These are phyloP conservation scores for Syzygium jambos DNA, from an alignment of 345 rosid genomes.

Conservation along the genomic window DNA sequence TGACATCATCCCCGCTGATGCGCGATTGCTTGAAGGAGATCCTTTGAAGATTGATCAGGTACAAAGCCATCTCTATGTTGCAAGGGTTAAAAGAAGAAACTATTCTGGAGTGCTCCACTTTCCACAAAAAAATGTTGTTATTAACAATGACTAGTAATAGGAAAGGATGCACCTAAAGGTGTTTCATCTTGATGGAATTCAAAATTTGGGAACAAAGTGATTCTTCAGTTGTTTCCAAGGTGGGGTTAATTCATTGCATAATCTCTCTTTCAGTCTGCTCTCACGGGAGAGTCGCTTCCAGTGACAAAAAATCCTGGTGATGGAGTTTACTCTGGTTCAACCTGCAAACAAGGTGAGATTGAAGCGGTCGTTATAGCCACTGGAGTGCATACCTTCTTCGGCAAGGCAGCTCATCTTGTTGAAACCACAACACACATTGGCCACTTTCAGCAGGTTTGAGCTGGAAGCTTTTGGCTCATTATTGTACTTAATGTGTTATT, in stretches of 20 bases:
- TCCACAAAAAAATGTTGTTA: neutral
- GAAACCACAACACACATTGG: conserved; percentile 78
- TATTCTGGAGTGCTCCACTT: neutral
- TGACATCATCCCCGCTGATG: conserved; percentile 54
- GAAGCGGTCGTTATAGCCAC: conserved; percentile 92
- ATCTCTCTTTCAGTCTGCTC: conserved; percentile 55
- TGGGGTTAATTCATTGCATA: neutral
- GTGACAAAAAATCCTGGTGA: conserved; percentile 65
- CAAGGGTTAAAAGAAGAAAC: neutral
- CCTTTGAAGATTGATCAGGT: conserved; percentile 60
- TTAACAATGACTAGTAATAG: neutral
- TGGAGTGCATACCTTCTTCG: conserved; percentile 89
- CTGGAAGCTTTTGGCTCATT: neutral
- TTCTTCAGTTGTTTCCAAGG: neutral
- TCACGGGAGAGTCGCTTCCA: conserved; percentile 89
- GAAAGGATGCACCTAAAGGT: neutral
- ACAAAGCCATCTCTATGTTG: no score
- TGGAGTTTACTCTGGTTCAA: conserved; percentile 85
- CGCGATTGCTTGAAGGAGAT: conserved; percentile 58
- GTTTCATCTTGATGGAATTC: neutral
- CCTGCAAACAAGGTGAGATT: conserved; percentile 88
- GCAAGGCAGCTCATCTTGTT: conserved; percentile 96
- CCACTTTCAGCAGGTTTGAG: conserved; percentile 75
- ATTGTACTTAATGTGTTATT: neutral
- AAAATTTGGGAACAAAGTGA: neutral